Conservation (phyloP, 805 yeast species). For the Groenewaldozyma tartarivorans region DNA sequence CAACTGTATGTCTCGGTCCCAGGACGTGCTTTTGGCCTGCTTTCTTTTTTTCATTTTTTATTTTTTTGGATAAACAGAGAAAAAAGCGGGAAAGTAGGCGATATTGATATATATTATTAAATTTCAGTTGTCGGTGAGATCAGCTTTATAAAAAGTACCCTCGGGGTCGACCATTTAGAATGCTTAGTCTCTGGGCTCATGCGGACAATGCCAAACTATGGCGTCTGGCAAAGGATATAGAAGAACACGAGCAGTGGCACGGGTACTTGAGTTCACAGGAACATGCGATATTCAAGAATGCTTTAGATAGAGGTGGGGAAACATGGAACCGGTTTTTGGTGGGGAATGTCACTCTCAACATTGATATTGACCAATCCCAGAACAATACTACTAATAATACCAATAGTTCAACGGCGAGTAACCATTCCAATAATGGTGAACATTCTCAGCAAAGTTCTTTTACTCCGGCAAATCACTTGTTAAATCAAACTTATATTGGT, state of each 20-base stretch:
- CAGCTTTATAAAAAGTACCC: too few relatives aligned
- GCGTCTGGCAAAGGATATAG: constrained; percentile 20
- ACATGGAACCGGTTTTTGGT: constrained; percentile 27
- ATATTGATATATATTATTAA: too few relatives aligned
- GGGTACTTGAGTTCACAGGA: constrained; percentile 30
- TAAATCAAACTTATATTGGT: background rate
- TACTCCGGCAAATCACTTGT: background rate
- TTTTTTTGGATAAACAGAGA: too few relatives aligned
- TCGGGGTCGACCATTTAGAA: constrained; percentile 1
- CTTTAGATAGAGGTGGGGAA: constrained; percentile 22
- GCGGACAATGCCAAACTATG: constrained; percentile 13
- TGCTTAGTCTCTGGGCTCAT: constrained; percentile 12
- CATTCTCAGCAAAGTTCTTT: background rate
- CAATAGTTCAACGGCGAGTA: background rate
- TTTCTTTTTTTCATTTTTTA: too few relatives aligned
- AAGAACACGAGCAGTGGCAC: constrained; percentile 24
- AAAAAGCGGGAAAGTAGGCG: too few relatives aligned
- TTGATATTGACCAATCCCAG: constrained; percentile 4
- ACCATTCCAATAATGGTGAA: background rate
- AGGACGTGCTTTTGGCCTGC: too few relatives aligned
- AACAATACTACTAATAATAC: background rate
- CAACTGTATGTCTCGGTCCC: too few relatives aligned
- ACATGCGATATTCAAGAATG: constrained; percentile 27
- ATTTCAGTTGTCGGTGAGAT: too few relatives aligned
- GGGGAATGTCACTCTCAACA: constrained; percentile 22